A percentile compares a stretch with the other conserved stretches of the same genome.
These are phyloP conservation scores for Gnomoniopsis smithogilvyi DNA, from an alignment of 2,329 filamentous ascomycete species.

Conservation along the genomic window DNA sequence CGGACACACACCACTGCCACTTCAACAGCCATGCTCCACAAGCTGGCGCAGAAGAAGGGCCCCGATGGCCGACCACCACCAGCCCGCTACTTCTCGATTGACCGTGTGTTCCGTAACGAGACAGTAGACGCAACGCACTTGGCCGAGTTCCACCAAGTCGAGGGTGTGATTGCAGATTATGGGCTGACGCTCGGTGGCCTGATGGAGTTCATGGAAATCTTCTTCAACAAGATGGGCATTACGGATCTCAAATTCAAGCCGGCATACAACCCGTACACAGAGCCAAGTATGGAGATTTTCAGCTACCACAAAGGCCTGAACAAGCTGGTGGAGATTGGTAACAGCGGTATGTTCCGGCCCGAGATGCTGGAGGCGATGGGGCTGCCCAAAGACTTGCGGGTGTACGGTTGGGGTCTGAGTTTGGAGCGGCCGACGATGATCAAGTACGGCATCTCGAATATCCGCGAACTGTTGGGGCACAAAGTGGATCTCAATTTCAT, in stretches of 20 bases:
- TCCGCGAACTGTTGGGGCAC: constrained; percentile 87
- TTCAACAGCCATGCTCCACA: constrained; percentile 86
- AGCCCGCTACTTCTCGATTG: constrained; percentile 97
- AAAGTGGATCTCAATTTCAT: constrained; percentile 56
- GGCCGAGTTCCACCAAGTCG: constrained; percentile 97
- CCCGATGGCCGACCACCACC: constrained; percentile 62
- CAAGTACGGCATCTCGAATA: constrained; percentile 87
- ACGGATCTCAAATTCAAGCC: constrained; percentile 87
- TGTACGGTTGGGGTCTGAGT: constrained; percentile 91
- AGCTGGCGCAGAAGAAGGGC: constrained; percentile 77
- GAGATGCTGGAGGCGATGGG: constrained; percentile 98
- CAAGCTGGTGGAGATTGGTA: constrained; percentile 96
- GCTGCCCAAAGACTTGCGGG: constrained; percentile 82
- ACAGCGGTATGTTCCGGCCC: constrained; percentile 97
- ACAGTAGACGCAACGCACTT: constrained; percentile 95
- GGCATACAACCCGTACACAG: constrained; percentile 86
- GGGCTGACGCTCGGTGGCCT: constrained; percentile 86
- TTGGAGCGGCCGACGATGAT: constrained; percentile 98
- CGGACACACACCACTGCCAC: constrained; percentile 96
- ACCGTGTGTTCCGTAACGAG: constrained; percentile 96
- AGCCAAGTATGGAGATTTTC: constrained; percentile 98
- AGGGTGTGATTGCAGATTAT: constrained; percentile 98
- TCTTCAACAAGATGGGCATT: constrained; percentile 96
- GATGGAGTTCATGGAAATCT: constrained; percentile 88
- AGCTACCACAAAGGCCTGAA: constrained; percentile 85